Conservation (phyloP, 305 asterid genomes). For the Petunia hybrid region DNA sequence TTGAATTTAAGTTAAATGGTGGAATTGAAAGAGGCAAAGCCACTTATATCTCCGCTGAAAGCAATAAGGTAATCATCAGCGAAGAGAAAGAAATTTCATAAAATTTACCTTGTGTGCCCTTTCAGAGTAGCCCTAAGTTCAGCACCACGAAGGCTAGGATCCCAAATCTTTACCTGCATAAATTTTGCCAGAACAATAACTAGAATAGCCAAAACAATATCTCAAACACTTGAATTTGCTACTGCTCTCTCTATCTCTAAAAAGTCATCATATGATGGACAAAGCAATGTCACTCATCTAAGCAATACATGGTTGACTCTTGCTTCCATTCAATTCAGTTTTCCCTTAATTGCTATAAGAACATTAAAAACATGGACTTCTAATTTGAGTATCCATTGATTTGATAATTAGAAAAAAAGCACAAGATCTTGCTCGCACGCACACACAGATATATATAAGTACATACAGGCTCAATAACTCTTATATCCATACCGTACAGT, state of each 20-base stretch:
- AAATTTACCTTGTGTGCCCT: slow-evolving; percentile 84
- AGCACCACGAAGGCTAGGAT: slow-evolving; percentile 93
- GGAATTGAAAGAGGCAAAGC: slow-evolving; percentile 22
- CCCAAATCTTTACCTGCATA: slow-evolving; percentile 93
- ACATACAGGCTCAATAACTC: slow-evolving; percentile 27
- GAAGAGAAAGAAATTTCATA: slow-evolving; percentile 18
- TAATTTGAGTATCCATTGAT: not conserved
- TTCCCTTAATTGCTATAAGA: not conserved
- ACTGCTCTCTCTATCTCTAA: slow-evolving; percentile 31
- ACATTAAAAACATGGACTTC: slow-evolving; percentile 14
- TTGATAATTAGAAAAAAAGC: not conserved
- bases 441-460: slow-evolving; percentile 5
- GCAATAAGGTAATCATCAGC: not conserved
- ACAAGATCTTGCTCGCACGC: no score
- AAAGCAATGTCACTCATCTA: slow-evolving; percentile 20
- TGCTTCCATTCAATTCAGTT: slow-evolving; percentile 26
- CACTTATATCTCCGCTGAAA: slow-evolving; percentile 17
- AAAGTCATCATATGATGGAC: not conserved
- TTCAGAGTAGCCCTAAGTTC: slow-evolving; percentile 90
- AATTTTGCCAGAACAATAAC: slow-evolving; percentile 25
- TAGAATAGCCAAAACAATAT: slow-evolving; percentile 19
- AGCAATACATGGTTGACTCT: slow-evolving; percentile 19
- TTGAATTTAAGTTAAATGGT: not conserved
- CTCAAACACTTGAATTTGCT: slow-evolving; percentile 20
- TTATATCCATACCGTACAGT: slow-evolving; percentile 69